Base-by-base conservation (phyloP, 306 rosid species). In the Prinsepia uniflora region DNA sequence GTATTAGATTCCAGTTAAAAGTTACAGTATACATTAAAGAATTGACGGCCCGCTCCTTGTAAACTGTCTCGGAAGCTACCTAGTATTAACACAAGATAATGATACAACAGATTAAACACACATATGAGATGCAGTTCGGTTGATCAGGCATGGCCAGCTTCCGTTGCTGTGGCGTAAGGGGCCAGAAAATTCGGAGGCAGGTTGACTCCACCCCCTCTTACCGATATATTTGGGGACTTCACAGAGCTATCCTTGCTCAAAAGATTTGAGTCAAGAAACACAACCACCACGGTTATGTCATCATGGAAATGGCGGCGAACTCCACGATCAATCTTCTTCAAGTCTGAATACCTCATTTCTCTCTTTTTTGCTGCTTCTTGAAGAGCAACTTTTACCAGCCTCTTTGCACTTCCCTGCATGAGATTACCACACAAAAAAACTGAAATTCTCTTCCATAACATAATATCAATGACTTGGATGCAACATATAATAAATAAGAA, bases 261-360 rank as follows among this genome's bases (percentile, higher is more conserved):
- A 8, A 87, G 85, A 70, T 87, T 94, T 41, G 96, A 75, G 67
- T 91, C 97, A 2, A 94, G 86, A 77, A 81, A 94, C 80, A 91
- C 86, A 59, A 94, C 95, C 62, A 94, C 69, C 90, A 94, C 99
- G 0, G 99, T 94, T 79, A 89, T 94, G 73, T 94, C 99, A 49
- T 94, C 99, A 0, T 94, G 99, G 88, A 94, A 94, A 86, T 94
- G 99, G 18, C 99, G 89, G 2, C 99, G 97, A 43, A 94, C 99
- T 7, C 99, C 99, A 0, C 99, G 87, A 49, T 91, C 99, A 3
- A 94, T 94, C 87, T 87, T 94, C 85, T 89, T 94, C 78, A 94
- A 73, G 84, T 94, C 99, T 14, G 99, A 91, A 73, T 91, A 94
- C 79, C 99, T 89, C 99, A 94, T 94, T 80, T 94, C 99, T 83